These are phyloP conservation scores for Knoxdaviesia proteae DNA, from an alignment of 2,329 filamentous ascomycete genomes.

Conservation along the genomic window DNA sequence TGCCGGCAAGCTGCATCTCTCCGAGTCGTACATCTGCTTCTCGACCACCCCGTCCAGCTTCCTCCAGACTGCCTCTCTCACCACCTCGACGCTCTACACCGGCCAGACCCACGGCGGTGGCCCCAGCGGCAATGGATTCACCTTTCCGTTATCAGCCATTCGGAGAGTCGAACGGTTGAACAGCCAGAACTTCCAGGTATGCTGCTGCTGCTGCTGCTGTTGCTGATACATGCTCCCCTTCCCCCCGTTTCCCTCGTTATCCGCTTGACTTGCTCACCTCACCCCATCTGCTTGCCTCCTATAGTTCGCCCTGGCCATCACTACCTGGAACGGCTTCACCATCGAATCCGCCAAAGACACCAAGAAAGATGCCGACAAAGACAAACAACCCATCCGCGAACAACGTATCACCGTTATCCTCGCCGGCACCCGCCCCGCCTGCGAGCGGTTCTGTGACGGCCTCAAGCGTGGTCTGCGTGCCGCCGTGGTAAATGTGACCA, in stretches of 20 bases:
- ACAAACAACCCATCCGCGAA: constrained; percentile 28
- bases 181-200: constrained; percentile 63
- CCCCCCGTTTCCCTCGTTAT: not conserved
- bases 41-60: constrained; percentile 86
- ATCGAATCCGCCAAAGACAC: constrained; percentile 28
- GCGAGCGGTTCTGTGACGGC: constrained; percentile 89
- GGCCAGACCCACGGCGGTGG: constrained; percentile 86
- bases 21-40: constrained; percentile 90
- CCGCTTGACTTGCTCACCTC: not conserved
- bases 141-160: constrained; percentile 77
- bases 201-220: not conserved
- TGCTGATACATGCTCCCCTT: not conserved
- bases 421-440: constrained; percentile 68
- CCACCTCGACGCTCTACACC: constrained; percentile 65
- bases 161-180: constrained; percentile 81
- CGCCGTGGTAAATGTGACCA: constrained; percentile 72
- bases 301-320: constrained; percentile 77
- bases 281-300: not conserved
- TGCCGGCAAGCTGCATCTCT: constrained; percentile 78
- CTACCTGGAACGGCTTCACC: constrained; percentile 70
- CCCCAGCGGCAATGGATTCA: constrained; percentile 88
- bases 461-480: constrained; percentile 77
- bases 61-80: constrained; percentile 55
- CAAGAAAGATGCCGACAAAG: constrained; percentile 17
- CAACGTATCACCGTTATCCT: constrained; percentile 87